A percentile compares a stretch with the other conserved stretches of the same genome.
These are phyloP conservation scores for Daedalea quercina DNA, from an alignment of 768 basidiomycete genomes.

Conservation along the genomic window DNA sequence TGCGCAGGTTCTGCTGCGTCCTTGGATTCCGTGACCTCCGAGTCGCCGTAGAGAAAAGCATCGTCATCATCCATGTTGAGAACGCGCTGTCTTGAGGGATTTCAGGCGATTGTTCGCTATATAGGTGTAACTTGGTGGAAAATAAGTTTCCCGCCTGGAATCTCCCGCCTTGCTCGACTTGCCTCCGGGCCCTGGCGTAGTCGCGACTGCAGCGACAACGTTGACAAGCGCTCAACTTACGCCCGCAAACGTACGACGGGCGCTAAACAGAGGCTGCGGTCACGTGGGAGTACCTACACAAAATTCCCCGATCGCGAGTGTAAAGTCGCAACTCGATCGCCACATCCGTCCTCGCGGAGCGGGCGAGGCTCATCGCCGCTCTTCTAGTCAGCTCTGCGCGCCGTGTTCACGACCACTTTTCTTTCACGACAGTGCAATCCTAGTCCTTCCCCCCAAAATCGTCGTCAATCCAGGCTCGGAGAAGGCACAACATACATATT, in stretches of 20 bases:
- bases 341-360: neutral
- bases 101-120: neutral
- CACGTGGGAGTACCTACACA: neutral
- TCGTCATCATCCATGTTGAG: constrained; percentile 25
- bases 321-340: neutral
- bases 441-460: neutral
- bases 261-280: neutral
- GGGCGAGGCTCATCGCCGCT: neutral
- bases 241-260: too few relatives aligned
- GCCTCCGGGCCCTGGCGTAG: too few relatives aligned
- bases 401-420: too few relatives aligned
- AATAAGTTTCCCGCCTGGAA: too few relatives aligned
- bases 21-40: constrained; percentile 15
- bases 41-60: constrained; percentile 25
- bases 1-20: constrained; percentile 11
- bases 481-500: neutral
- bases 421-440: too few relatives aligned
- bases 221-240: too few relatives aligned
- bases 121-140: neutral
- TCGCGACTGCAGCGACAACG: too few relatives aligned
- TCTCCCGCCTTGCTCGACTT: too few relatives aligned
- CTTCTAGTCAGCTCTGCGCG: neutral
- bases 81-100: neutral
- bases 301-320: neutral
- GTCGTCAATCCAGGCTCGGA: neutral